Evolutionary conservation across 768 basidiomycete species (phyloP), one percentile per base, ranked within the genome.

Genomic region (Pleurotus citrinopileatus): DNA sequence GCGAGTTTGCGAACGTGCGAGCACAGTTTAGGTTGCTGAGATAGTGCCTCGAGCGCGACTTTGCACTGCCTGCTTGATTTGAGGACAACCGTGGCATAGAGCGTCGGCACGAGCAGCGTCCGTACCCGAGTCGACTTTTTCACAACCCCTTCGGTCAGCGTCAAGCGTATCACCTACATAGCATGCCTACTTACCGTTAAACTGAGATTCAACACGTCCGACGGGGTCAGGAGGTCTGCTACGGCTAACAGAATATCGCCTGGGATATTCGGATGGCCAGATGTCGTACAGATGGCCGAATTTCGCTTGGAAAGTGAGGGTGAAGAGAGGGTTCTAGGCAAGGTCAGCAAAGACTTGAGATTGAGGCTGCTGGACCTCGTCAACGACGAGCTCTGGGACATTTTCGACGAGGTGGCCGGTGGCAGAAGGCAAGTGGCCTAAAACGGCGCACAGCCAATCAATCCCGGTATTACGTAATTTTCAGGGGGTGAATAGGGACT

Each of bases 1-100:
- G 73, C 71, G 26, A 81, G 68, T 51, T 74, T 77, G 15, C 66
- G 67, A 48, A 80, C 65, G 62, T 71, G 63, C 2, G 58, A 53
- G 54, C 73, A 75, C 28, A 78, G 63, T 17, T 76, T 68, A 12
- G 69, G 70, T 13, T 65, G 64, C 3, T 46, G 19, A 4, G 50
- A 45, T 34, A 81, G 63, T 69, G 78, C 72, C 2, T 57, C 52
- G 26, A 81, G 65, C 1, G 72, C 70, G 1, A 61, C 50, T 36
- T 58, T 62, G 55, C 77, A 79, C 56, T 71, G 66, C 19, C 62
- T 60, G 54, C 72, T 75, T 4, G 78, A 79, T 47, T 72, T 73
- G 27, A 79, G 69, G 22, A 71, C 66, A 15, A 81, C 70, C 2
- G 73, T 73, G 4, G 72, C 66, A 59, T 81, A 81, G 0, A 81